Conservation (phyloP, 2,329 filamentous ascomycete genomes). For the Rhynchosporium secalis region DNA sequence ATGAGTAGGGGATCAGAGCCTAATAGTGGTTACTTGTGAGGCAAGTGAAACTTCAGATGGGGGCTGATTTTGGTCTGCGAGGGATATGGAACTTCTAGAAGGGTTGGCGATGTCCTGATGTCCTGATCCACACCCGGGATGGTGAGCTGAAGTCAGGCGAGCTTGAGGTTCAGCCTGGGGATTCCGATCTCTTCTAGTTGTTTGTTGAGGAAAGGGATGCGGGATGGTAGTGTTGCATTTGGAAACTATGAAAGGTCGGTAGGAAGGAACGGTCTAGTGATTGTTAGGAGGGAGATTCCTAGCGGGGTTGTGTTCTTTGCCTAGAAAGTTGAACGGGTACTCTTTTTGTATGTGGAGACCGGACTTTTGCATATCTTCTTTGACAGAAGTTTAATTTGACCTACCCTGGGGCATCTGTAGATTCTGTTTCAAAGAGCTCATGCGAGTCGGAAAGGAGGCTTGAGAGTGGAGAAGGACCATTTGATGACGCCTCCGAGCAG, state of each 20-base stretch:
- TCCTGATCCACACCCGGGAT: not conserved
- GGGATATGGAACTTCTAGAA: slow-evolving; percentile 5
- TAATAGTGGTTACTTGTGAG: not conserved
- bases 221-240: not conserved
- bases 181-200: not conserved
- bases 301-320: too few species aligned
- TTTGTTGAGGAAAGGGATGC: not conserved
- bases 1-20: not conserved
- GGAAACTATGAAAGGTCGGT: not conserved
- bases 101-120: not conserved
- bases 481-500: too few species aligned
- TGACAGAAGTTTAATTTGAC: too few species aligned
- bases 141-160: not conserved
- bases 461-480: too few species aligned
- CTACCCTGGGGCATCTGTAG: slow-evolving; percentile 11
- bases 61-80: not conserved
- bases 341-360: too few species aligned
- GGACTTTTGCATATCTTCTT: too few species aligned
- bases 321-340: too few species aligned
- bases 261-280: too few species aligned
- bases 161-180: not conserved
- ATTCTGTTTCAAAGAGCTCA: slow-evolving; percentile 21
- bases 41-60: slow-evolving; percentile 9
- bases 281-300: too few species aligned
- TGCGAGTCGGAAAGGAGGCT: slow-evolving; percentile 10